Evolutionary conservation across 495 filamentous ascomycete species (phyloP).

Genomic region (Recurvomyces mirabilis): DNA sequence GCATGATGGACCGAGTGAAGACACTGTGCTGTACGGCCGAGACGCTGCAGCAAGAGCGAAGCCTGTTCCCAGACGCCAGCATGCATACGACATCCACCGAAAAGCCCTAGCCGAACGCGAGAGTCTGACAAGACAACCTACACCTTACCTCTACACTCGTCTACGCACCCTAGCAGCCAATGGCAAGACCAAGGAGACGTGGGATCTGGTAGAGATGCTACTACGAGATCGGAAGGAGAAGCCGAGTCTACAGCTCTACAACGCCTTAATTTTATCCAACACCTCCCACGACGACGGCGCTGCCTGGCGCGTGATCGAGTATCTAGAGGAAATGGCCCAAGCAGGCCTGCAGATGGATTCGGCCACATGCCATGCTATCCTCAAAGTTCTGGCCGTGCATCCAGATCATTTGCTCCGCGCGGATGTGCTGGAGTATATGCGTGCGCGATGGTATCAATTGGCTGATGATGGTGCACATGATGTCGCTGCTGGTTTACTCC

Average conservation of each 20-base stretch:
- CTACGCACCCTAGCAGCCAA: constrained; percentile 31
- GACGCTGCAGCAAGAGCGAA: background rate
- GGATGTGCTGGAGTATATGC: constrained; percentile 60
- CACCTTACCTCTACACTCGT: constrained; percentile 35
- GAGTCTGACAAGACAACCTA: constrained; percentile 14
- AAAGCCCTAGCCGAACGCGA: background rate
- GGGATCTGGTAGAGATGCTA: constrained; percentile 42
- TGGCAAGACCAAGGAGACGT: constrained; percentile 24
- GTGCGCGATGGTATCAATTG: constrained; percentile 56
- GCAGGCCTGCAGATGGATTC: constrained; percentile 49
- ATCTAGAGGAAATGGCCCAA: constrained; percentile 60
- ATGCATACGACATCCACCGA: background rate
- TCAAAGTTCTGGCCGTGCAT: constrained; percentile 72
- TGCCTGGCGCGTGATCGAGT: constrained; percentile 42
- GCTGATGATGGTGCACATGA: constrained; percentile 52
- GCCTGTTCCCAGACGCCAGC: background rate
- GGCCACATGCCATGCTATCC: constrained; percentile 54
- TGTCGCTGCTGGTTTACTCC: constrained; percentile 60
- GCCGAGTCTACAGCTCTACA: constrained; percentile 59
- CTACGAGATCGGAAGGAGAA: constrained; percentile 49
- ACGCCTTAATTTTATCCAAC: constrained; percentile 61
- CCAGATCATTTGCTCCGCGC: constrained; percentile 70
- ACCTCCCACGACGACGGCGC: constrained; percentile 51
- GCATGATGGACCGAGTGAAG: background rate
- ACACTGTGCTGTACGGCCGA: background rate